Conservation (phyloP, 495 filamentous ascomycete species). For the Talaromyces proteolyticus region DNA sequence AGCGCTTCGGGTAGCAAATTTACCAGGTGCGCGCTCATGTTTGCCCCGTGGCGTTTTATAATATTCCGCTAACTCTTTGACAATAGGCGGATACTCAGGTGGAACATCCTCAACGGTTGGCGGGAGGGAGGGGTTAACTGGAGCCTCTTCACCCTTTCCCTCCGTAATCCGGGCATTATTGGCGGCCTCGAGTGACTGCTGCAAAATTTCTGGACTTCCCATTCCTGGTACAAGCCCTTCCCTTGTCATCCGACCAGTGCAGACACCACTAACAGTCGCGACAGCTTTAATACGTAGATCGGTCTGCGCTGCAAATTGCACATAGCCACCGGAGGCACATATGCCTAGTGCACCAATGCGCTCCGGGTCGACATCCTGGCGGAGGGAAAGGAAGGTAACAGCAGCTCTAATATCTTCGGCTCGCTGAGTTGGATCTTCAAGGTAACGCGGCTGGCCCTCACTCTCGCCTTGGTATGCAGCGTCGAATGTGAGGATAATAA, state of each 20-base stretch:
- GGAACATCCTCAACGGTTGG: conserved; percentile 11
- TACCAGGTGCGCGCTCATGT: conserved; percentile 14
- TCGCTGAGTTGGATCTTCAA: conserved; percentile 32
- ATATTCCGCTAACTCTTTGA: conserved; percentile 14
- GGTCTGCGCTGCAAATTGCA: conserved; percentile 24
- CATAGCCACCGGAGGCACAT: conserved; percentile 32
- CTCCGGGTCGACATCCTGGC: conserved; percentile 18
- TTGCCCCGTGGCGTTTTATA: conserved; percentile 17
- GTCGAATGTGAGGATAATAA: conserved; percentile 28
- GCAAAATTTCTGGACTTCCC: conserved; percentile 10
- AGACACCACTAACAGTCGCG: conserved; percentile 23
- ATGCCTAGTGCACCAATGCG: conserved; percentile 35
- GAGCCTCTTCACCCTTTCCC: conserved; percentile 9
- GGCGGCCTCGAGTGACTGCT: conserved; percentile 11
- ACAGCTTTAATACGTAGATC: conserved; percentile 32
- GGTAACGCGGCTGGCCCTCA: conserved; percentile 23
- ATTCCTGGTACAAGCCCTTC: conserved; percentile 11
- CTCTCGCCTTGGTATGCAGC: conserved; percentile 32
- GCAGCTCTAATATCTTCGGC: conserved; percentile 31
- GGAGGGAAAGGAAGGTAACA: conserved; percentile 25
- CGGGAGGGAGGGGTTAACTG: conserved; percentile 8
- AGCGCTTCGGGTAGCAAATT: conserved; percentile 11
- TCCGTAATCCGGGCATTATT: conserved; percentile 13
- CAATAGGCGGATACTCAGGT: conserved; percentile 8
- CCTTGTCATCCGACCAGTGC: conserved; percentile 23